These are phyloP conservation scores for Phytophthora capsici DNA, from an alignment of 352 stramenopile species.

Conservation along the genomic window DNA sequence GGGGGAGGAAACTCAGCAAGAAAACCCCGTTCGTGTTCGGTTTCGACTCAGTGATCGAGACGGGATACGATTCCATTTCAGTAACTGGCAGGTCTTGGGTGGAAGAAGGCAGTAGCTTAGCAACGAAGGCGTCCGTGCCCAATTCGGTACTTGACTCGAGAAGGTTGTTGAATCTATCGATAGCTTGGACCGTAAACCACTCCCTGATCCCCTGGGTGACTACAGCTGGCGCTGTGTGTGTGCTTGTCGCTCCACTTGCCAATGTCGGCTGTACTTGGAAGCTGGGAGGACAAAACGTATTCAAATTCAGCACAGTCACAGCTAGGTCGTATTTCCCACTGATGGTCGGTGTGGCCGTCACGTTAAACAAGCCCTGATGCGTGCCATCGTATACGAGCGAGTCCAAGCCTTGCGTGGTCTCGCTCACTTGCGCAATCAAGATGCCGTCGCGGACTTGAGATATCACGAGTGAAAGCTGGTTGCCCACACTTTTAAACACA, in stretches of 20 bases:
- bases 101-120: constrained; percentile 55
- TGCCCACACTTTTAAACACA: constrained; percentile 53
- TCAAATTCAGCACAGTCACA: constrained; percentile 54
- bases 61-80: constrained; percentile 39
- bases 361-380: constrained; percentile 72
- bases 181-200: constrained; percentile 87
- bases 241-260: constrained; percentile 67
- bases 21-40: constrained; percentile 92
- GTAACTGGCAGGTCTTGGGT: not conserved
- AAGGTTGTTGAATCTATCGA: constrained; percentile 93
- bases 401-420: constrained; percentile 75
- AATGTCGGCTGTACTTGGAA: constrained; percentile 85
- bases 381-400: constrained; percentile 74
- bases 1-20: constrained; percentile 75
- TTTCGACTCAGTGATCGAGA: constrained; percentile 55
- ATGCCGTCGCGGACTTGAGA: constrained; percentile 61
- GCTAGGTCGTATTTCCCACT: constrained; percentile 70
- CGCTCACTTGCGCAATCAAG: constrained; percentile 45
- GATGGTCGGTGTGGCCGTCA: constrained; percentile 85
- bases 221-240: constrained; percentile 80
- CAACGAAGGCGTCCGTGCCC: constrained; percentile 54
- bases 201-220: constrained; percentile 81
- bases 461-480: constrained; percentile 47
- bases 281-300: constrained; percentile 73
- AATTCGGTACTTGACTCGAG: constrained; percentile 85